Conservation (phyloP, 1,139 yeast species). For the Yamadazyma friedrichii region DNA sequence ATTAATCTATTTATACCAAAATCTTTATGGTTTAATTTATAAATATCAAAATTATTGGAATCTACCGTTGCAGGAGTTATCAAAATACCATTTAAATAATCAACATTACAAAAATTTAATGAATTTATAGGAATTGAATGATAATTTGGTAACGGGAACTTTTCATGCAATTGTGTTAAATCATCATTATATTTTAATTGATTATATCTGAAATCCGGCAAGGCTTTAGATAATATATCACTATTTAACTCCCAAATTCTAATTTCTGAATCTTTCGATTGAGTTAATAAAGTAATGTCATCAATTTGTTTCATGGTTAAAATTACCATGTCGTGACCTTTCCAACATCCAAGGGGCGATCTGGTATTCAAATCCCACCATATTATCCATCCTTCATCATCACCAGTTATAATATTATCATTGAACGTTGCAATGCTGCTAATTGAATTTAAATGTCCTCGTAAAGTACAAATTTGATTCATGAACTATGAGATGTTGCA, state of each 20-base stretch:
- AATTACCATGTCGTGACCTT: conserved; percentile 49
- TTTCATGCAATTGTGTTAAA: conserved; percentile 7
- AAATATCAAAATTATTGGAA: conserved; percentile 55
- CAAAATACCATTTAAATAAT: conserved; percentile 23
- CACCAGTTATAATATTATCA: conserved; percentile 31
- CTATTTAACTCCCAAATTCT: conserved; percentile 45
- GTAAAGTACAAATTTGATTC: conserved; percentile 18
- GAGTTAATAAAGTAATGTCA: conserved; percentile 42
- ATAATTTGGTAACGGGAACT: conserved; percentile 19
- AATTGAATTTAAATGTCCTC: conserved; percentile 21
- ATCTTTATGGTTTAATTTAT: conserved; percentile 26
- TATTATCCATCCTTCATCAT: conserved; percentile 47
- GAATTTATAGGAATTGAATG: conserved; percentile 54
- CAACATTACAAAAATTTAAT: conserved; percentile 56
- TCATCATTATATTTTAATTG: conserved; percentile 14
- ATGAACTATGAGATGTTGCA: conserved; percentile 1
- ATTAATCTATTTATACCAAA: conserved; percentile 25
- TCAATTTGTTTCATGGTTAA: conserved; percentile 39
- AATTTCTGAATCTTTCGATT: conserved; percentile 53
- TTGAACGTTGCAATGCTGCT: conserved; percentile 10
- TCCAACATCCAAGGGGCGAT: conserved; percentile 46
- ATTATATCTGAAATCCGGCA: conserved; percentile 14
- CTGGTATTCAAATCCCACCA: conserved; percentile 51
- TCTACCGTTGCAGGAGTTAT: conserved; percentile 54
- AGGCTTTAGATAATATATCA: conserved; percentile 2